These are phyloP conservation scores for Olyra latifolia DNA, from an alignment of 176 grass and related monocot genomes.

Conservation along the genomic window DNA sequence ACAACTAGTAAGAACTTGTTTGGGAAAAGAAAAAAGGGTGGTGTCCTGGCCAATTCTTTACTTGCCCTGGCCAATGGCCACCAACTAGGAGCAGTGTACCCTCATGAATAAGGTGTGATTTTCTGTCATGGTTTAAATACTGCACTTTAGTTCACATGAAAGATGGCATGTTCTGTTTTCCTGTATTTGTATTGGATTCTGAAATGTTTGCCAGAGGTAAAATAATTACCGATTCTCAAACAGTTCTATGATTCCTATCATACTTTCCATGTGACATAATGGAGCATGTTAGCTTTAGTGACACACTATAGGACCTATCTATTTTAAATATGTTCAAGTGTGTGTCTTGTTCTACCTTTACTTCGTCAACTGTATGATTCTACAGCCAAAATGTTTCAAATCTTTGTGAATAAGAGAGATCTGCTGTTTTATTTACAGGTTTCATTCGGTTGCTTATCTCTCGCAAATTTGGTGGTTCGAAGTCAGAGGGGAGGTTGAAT, in stretches of 20 bases:
- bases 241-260: background rate
- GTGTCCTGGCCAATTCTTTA: background rate
- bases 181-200: background rate
- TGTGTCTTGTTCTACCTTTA: background rate
- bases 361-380: background rate
- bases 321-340: background rate
- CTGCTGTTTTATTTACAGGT: slow-evolving; percentile 44
- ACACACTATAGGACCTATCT: background rate
- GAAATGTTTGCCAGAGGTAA: background rate
- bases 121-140: background rate
- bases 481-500: slow-evolving; percentile 73
- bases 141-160: background rate
- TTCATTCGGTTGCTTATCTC: slow-evolving; percentile 77
- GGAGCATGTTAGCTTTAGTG: slow-evolving; percentile 2
- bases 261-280: slow-evolving; percentile 13
- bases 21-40: background rate
- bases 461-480: slow-evolving; percentile 94
- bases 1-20: background rate
- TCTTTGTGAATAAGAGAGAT: background rate
- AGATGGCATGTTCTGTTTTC: background rate
- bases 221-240: background rate
- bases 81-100: background rate
- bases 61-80: background rate
- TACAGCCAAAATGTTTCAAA: background rate
- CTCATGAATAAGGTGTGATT: background rate